Evolutionary conservation across 352 stramenopile genomes (phyloP), one percentile per base, ranked within the genome.

Genomic region (Pythium aristosporum): DNA sequence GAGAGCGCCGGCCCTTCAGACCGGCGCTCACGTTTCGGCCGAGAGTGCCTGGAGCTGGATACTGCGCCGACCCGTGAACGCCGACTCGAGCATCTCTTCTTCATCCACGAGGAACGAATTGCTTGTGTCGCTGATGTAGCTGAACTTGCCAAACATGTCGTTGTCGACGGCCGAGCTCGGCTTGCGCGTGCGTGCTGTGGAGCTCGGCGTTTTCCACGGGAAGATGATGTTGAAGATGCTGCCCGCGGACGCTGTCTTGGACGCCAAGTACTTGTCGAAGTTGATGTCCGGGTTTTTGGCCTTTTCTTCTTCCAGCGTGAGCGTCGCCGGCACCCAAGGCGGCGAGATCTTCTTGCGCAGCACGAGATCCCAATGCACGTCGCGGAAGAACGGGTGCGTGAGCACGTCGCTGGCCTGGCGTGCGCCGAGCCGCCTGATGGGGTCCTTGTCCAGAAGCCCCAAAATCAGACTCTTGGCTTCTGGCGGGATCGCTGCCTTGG

Each of bases 61-160:
- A 65, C 84, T 93, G 59, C 84, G 82, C 11, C 86, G 77, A 9
- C 86, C 86, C 13, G 84, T 91, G 65, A 94, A 94, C 21, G 86
- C 86, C 18, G 86, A 77, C 49, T 94, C 86, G 32, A 94, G 79
- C 82, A 94, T 94, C 63, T 94, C 86, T 65, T 94, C 86, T 78
- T 94, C 86, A 68, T 94, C 86, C 63, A 94, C 86, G 12, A 94
- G 71, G 71, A 94, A 94, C 62, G 86, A 94, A 63, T 91, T 92
- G 30, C 84, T 92, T 58, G 84, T 92, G 71, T 94, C 86, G 66
- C 86, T 93, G 60, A 94, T 85, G 72, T 93, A 94, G 70, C 86
- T 94, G 53, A 94, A 94, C 67, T 92, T 92, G 72, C 84, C 86
- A 56, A 94, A 94, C 42, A 72, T 81, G 68, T 94, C 85, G 63